phyloP scores from a whole-genome alignment of 441 rosid species.

The Oxalis stricta region DNA sequence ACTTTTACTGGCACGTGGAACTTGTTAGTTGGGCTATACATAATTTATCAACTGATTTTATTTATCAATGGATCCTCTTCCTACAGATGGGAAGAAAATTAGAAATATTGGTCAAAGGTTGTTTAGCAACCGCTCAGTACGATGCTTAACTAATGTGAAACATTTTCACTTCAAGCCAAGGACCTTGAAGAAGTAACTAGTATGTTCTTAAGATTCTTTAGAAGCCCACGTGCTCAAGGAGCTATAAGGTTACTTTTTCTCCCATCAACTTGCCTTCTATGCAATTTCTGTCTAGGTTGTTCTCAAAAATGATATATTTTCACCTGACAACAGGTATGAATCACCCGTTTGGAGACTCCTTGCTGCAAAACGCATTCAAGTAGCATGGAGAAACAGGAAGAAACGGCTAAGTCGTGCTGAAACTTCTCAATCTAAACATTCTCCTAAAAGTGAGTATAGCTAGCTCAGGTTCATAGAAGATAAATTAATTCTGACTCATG shows the following conservation, averaged over 20 bases:
- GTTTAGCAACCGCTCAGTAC: constrained; percentile 44
- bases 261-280: background rate
- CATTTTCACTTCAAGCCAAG: constrained; percentile 63
- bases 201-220: constrained; percentile 43
- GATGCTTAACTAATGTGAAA: constrained; percentile 72
- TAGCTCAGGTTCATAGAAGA: no score
- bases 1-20: background rate
- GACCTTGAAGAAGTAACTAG: constrained; percentile 81
- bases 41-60: background rate
- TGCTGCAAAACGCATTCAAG: constrained; percentile 62
- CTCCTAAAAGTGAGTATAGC: background rate
- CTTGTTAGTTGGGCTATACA: background rate
- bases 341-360: constrained; percentile 66
- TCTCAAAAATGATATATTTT: background rate
- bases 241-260: constrained; percentile 44
- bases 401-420: constrained; percentile 24
- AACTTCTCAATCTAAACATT: constrained; percentile 7
- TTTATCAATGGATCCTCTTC: constrained; percentile 3
- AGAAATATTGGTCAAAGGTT: constrained; percentile 32
- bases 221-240: constrained; percentile 58
- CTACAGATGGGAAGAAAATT: constrained; percentile 43
- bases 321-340: constrained; percentile 32
- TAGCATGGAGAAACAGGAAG: constrained; percentile 69
- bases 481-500: no score
- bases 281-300: background rate